These are phyloP conservation scores for Buddleja alternifolia DNA, from an alignment of 257 asterid species.

Conservation along the genomic window DNA sequence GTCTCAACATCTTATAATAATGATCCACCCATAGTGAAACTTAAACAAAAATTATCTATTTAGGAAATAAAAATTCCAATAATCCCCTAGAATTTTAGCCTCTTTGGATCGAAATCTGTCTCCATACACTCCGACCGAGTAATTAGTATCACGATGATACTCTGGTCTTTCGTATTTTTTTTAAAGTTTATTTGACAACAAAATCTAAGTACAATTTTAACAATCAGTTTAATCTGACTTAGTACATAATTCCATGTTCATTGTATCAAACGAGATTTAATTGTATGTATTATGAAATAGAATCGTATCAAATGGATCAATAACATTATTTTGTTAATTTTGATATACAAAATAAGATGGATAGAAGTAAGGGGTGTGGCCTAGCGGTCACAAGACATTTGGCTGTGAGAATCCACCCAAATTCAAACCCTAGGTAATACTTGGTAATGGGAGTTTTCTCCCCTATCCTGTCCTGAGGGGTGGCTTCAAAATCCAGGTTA, in stretches of 20 bases:
- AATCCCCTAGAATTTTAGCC: neutral
- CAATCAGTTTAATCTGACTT: neutral
- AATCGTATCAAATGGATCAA: neutral
- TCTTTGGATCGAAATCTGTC: neutral
- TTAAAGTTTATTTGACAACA: neutral
- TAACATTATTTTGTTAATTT: no score
- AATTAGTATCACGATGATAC: neutral
- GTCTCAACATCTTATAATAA: neutral
- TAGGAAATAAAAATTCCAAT: neutral
- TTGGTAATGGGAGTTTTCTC: no score
- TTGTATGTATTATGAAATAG: neutral
- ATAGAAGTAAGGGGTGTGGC: no score
- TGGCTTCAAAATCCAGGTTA: no score
- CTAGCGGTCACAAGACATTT: no score
- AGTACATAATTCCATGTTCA: constrained; percentile 1
- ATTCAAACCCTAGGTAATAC: no score
- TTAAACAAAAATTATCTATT: neutral
- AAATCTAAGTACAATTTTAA: neutral
- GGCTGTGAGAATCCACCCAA: no score
- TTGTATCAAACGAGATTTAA: neutral
- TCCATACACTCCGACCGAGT: neutral
- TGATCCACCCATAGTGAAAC: neutral
- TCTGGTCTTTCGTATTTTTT: neutral
- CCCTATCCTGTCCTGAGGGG: no score
- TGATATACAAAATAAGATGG: no score